Conservation (phyloP, 2,329 filamentous ascomycete species). For the Penicillium sp. region DNA sequence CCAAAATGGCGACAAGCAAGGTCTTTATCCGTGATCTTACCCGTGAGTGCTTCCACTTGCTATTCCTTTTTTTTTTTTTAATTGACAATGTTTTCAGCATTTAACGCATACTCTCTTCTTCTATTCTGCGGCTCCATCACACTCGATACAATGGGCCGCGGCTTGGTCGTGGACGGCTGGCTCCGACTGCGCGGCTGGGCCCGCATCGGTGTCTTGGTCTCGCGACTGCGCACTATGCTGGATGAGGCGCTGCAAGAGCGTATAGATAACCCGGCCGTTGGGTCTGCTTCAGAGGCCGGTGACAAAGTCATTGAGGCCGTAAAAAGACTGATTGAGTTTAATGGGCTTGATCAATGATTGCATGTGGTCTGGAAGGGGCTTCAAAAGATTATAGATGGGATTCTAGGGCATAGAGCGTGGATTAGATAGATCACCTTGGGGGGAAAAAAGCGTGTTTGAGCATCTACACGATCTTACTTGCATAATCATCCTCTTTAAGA, state of each 20-base stretch:
- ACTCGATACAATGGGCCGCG: constrained; percentile 82
- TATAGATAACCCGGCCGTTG: constrained; percentile 69
- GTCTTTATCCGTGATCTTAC: constrained; percentile 89
- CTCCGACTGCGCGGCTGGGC: constrained; percentile 85
- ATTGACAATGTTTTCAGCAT: constrained; percentile 48
- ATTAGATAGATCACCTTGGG: neutral
- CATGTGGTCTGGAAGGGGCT: neutral
- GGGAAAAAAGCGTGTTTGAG: neutral
- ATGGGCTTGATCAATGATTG: constrained; percentile 68
- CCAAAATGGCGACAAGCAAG: constrained; percentile 87
- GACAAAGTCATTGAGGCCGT: constrained; percentile 69
- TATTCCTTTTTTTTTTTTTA: neutral
- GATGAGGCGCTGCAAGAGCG: constrained; percentile 79
- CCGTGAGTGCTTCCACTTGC: constrained; percentile 55
- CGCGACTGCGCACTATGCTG: constrained; percentile 77
- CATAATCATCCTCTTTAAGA: too few species aligned
- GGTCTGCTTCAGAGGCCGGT: constrained; percentile 43
- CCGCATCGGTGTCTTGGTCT: constrained; percentile 85
- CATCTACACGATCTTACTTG: neutral
- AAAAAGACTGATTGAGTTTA: constrained; percentile 77
- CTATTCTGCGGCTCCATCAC: constrained; percentile 83
- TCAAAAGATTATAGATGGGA: neutral
- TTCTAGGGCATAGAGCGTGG: neutral
- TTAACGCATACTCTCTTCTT: constrained; percentile 84
- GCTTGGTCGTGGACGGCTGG: constrained; percentile 90